A percentile compares a stretch with the other conserved stretches of the same genome.
Evolutionary conservation across 345 rosid species (phyloP).

Genomic region (Stellera chamaejasme): DNA sequence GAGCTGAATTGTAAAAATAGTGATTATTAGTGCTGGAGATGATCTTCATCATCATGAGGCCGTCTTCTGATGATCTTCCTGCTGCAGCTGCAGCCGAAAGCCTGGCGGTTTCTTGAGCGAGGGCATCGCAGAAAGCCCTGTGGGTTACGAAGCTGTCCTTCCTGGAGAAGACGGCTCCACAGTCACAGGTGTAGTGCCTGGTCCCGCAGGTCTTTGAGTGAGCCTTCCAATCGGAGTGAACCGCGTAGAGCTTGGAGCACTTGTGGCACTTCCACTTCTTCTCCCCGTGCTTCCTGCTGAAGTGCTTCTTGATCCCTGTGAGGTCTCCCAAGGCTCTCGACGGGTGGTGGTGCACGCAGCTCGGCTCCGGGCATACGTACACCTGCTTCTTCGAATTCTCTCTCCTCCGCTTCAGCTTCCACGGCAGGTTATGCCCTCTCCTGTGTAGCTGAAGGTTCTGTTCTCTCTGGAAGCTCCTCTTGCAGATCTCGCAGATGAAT

Average conservation of each 20-base stretch:
- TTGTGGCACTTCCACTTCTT: constrained; percentile 97
- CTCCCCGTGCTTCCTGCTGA: constrained; percentile 86
- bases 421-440: constrained; percentile 94
- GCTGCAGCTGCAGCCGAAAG: constrained; percentile 28
- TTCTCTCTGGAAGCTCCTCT: constrained; percentile 91
- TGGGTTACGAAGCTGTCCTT: constrained; percentile 95
- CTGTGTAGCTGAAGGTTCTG: constrained; percentile 93
- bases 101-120: constrained; percentile 88
- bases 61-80: not conserved
- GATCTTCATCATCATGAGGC: not conserved
- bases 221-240: constrained; percentile 97
- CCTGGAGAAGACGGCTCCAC: constrained; percentile 94
- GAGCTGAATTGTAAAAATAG: constrained; percentile 23
- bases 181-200: constrained; percentile 88
- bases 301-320: constrained; percentile 96
- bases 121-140: constrained; percentile 88
- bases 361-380: constrained; percentile 70
- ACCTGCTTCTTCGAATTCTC: constrained; percentile 49
- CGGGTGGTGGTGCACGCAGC: constrained; percentile 88
- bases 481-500: constrained; percentile 93
- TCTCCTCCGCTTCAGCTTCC: constrained; percentile 83
- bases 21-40: constrained; percentile 22
- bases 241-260: constrained; percentile 88
- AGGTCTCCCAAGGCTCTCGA: constrained; percentile 92
- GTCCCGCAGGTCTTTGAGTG: constrained; percentile 96